Evolutionary conservation across 208 protist species (phyloP), one percentile per base, ranked within the genome.

Genomic region (Crithidia acanthocephali): DNA sequence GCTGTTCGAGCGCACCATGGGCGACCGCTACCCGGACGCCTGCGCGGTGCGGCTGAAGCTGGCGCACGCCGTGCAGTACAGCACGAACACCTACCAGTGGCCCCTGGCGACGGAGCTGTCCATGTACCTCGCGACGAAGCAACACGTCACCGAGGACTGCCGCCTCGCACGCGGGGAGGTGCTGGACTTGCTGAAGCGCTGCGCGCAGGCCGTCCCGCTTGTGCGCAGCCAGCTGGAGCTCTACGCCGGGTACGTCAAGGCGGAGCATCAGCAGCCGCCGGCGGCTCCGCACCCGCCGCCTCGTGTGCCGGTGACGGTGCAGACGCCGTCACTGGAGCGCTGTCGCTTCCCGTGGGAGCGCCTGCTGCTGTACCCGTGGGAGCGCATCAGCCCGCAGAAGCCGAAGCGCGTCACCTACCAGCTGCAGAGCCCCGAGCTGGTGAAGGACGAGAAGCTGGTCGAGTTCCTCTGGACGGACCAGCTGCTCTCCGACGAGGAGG

Each of bases 31-130:
- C 53, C 94, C 94, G 18, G 92, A 97, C 62, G 93, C 93, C 25
- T 87, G 92, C 45, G 90, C 93, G 9, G 85, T 89, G 53, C 91
- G 93, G 37, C 79, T 98, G 32, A 96, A 98, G 78, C 72, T 98
- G 42, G 90, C 83, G 16, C 84, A 94, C 35, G 88, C 91, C 11
- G 86, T 94, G 33, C 77, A 91, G 70, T 92, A 95, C 80, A 85
- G 83, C 65, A 40, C 72, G 3, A 89, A 95, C 68, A 79, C 86
- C 51, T 79, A 76, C 48, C 81, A 76, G 32, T 97, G 91, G 91
- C 59, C 88, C 8, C 70, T 95, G 28, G 75, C 75, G 47, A 70
- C 64, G 16, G 95, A 98, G 76, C 62, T 98, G 40, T 52, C 79
- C 10, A 55, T 35, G 23, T 98, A 98, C 71, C 67, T 98, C 15